Conservation (phyloP, 257 asterid genomes). For the Euphrasia confusa region DNA sequence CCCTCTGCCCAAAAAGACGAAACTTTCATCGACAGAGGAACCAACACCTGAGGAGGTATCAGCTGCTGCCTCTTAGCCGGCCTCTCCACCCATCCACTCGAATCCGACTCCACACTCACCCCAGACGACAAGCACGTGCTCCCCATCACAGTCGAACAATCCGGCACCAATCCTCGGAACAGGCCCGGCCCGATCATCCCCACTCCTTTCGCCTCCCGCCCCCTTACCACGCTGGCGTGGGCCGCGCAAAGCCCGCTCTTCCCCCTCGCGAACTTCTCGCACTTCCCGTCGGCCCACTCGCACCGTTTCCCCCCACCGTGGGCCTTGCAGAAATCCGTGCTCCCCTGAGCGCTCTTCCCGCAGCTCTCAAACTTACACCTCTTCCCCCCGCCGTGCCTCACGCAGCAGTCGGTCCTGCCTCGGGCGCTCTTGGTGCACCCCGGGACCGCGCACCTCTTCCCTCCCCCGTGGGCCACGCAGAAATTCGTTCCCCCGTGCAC, state of each 20-base stretch:
- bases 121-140: slow-evolving; percentile 43
- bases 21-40: slow-evolving; percentile 70
- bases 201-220: slow-evolving; percentile 38
- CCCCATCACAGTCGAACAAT: slow-evolving; percentile 35
- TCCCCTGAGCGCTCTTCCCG: slow-evolving; percentile 87
- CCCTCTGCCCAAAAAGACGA: slow-evolving; percentile 27
- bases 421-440: slow-evolving; percentile 90
- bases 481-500: slow-evolving; percentile 90
- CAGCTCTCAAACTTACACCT: slow-evolving; percentile 67
- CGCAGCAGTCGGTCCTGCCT: slow-evolving; percentile 87
- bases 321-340: slow-evolving; percentile 87
- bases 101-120: slow-evolving; percentile 49
- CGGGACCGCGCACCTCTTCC: slow-evolving; percentile 65
- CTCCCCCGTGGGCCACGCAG: slow-evolving; percentile 96
- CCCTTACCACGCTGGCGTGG: slow-evolving; percentile 59
- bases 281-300: slow-evolving; percentile 67
- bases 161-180: slow-evolving; percentile 63
- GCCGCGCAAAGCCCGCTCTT: slow-evolving; percentile 86
- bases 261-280: slow-evolving; percentile 89
- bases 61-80: slow-evolving; percentile 44
- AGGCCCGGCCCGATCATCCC: slow-evolving; percentile 75
- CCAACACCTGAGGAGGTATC: slow-evolving; percentile 72
- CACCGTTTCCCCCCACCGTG: slow-evolving; percentile 97
- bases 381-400: slow-evolving; percentile 78
- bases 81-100: slow-evolving; percentile 34